Conservation (phyloP, 2,329 filamentous ascomycete species). For the Ophiocordyceps camponoti-saundersi region DNA sequence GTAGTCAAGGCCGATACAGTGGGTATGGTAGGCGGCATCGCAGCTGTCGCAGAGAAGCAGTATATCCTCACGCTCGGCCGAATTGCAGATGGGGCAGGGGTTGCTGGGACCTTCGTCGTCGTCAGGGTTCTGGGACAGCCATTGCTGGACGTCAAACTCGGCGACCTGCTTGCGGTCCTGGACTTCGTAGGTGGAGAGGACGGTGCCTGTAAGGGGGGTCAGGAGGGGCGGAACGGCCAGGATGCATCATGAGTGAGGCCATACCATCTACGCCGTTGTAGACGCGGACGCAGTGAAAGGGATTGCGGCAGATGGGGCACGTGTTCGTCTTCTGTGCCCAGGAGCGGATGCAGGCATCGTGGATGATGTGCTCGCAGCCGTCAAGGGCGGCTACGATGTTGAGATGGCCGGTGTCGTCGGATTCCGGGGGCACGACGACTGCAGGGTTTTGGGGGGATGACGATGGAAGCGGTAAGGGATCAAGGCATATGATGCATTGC, state of each 20-base stretch:
- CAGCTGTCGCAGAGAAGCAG: conserved; percentile 85
- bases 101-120: conserved; percentile 46
- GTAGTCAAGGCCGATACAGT: conserved; percentile 69
- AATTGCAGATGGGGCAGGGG: conserved; percentile 74
- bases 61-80: conserved; percentile 64
- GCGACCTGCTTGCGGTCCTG: conserved; percentile 78
- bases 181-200: conserved; percentile 44
- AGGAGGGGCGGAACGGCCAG: background rate
- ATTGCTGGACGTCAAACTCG: conserved; percentile 66
- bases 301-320: conserved; percentile 88
- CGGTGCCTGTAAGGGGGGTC: conserved; percentile 29
- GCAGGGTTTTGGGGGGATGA: background rate
- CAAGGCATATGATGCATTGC: conserved; percentile 55
- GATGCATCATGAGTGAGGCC: background rate
- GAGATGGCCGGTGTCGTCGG: conserved; percentile 16
- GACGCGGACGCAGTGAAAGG: conserved; percentile 80
- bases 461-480: conserved; percentile 30
- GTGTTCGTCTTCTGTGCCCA: conserved; percentile 97
- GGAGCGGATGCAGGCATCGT: conserved; percentile 80
- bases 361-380: conserved; percentile 80
- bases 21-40: conserved; percentile 77
- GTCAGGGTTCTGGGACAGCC: conserved; percentile 56
- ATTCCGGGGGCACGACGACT: conserved; percentile 3
- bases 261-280: conserved; percentile 62
- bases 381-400: conserved; percentile 41